Evolutionary conservation across 1,139 yeast species (phyloP).

Genomic region (Eremothecium coryli): DNA sequence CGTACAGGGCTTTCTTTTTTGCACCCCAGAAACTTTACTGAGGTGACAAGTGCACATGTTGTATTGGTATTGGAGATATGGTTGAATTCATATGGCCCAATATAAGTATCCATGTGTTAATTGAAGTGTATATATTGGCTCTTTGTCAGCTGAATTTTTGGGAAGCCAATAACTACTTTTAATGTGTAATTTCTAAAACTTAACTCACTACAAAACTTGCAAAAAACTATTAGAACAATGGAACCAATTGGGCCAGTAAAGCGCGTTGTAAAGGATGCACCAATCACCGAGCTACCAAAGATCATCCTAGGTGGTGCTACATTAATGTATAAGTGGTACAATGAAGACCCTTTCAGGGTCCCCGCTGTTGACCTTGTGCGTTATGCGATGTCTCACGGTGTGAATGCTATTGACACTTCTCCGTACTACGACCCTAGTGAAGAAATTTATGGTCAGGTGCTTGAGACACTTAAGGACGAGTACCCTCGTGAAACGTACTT

Average conservation of each 20-base stretch:
- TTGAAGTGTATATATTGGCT: too few species aligned
- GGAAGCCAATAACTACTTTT: too few species aligned
- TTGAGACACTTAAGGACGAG: slow-evolving; percentile 34
- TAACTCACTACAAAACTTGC: too few species aligned
- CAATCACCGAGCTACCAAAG: slow-evolving; percentile 29
- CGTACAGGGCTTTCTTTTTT: slow-evolving; percentile 34
- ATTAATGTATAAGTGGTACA: slow-evolving; percentile 61
- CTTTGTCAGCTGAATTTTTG: too few species aligned
- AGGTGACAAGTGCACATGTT: too few species aligned
- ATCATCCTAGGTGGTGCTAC: slow-evolving; percentile 80
- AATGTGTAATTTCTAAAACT: too few species aligned
- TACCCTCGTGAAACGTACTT: slow-evolving; percentile 55
- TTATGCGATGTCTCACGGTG: slow-evolving; percentile 56
- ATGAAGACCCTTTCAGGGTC: slow-evolving; percentile 50
- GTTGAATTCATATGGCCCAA: too few species aligned
- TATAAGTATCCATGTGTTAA: too few species aligned
- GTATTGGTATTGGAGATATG: too few species aligned
- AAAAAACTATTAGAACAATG: too few species aligned
- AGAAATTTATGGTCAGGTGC: slow-evolving; percentile 57
- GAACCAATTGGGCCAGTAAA: slow-evolving; percentile 6
- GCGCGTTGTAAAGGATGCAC: slow-evolving; percentile 6
- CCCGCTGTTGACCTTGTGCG: slow-evolving; percentile 51
- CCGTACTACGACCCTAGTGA: slow-evolving; percentile 94
- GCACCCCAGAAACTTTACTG: too few species aligned
- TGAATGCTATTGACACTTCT: slow-evolving; percentile 78